A percentile compares a stretch with the other conserved stretches of the same genome.
These are phyloP conservation scores for Dissophora ornata DNA, from an alignment of 192 early-diverging fungal species.

Conservation along the genomic window DNA sequence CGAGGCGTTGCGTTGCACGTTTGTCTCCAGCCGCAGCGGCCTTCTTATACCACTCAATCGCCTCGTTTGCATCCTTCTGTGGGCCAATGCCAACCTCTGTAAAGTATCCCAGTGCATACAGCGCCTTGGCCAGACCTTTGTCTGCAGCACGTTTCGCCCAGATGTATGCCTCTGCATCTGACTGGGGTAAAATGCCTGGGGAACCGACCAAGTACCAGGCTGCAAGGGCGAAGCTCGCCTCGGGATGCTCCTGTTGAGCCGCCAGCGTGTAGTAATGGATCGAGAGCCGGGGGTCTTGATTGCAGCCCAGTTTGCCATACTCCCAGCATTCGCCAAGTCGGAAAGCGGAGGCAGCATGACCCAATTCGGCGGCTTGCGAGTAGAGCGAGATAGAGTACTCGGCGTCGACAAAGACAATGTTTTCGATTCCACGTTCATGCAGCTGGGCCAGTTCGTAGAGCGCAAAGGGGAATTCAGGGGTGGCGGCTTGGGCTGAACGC, in stretches of 20 bases:
- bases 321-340: conserved; percentile 72
- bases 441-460: conserved; percentile 67
- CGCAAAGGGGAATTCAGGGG: conserved; percentile 67
- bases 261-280: conserved; percentile 73
- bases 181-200: conserved; percentile 64
- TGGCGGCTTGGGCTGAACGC: conserved; percentile 67
- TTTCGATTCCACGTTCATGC: conserved; percentile 68
- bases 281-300: conserved; percentile 63
- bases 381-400: conserved; percentile 73
- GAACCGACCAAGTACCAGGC: conserved; percentile 77
- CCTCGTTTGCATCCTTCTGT: conserved; percentile 62
- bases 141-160: conserved; percentile 73
- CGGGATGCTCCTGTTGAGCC: conserved; percentile 70
- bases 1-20: conserved; percentile 64
- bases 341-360: conserved; percentile 73
- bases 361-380: conserved; percentile 71
- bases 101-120: conserved; percentile 75
- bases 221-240: conserved; percentile 71
- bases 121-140: conserved; percentile 66
- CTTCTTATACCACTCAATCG: conserved; percentile 72
- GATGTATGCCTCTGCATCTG: conserved; percentile 70
- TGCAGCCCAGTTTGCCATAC: conserved; percentile 69
- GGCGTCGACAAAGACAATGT: conserved; percentile 68
- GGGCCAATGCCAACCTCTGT: conserved; percentile 73
- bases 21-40: conserved; percentile 74